Conservation (phyloP, 331 rosid species). For the Pyracantha coccinea region DNA sequence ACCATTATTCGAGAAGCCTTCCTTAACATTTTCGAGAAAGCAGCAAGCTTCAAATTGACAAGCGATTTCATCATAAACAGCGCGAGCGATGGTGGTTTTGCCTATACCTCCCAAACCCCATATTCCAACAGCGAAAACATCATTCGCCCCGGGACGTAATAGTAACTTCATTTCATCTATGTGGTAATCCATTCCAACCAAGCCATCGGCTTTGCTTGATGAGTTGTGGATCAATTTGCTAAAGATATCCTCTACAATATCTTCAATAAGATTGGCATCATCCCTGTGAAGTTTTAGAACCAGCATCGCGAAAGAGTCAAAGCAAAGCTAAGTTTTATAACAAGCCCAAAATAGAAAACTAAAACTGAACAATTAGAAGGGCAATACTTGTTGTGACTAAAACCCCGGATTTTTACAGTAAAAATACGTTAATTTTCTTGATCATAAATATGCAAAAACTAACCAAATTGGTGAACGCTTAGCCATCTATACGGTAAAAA, state of each 20-base stretch:
- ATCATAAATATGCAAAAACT: no score
- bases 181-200: constrained; percentile 2
- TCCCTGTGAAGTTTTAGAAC: background rate
- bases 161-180: background rate
- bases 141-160: background rate
- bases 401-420: no score
- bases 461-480: no score
- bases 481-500: no score
- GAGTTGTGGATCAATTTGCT: background rate
- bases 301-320: background rate
- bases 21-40: constrained; percentile 4
- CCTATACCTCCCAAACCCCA: constrained; percentile 5
- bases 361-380: no score
- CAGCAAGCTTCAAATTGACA: background rate
- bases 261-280: constrained; percentile 4
- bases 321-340: no score
- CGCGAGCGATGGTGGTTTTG: constrained; percentile 1
- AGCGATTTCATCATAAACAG: background rate
- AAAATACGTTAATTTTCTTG: no score
- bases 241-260: background rate
- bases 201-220: background rate
- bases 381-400: no score
- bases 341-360: no score
- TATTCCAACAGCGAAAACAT: background rate
- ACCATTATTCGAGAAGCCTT: background rate